Conservation (phyloP, 768 basidiomycete species). For the Boletus rubropictus region DNA sequence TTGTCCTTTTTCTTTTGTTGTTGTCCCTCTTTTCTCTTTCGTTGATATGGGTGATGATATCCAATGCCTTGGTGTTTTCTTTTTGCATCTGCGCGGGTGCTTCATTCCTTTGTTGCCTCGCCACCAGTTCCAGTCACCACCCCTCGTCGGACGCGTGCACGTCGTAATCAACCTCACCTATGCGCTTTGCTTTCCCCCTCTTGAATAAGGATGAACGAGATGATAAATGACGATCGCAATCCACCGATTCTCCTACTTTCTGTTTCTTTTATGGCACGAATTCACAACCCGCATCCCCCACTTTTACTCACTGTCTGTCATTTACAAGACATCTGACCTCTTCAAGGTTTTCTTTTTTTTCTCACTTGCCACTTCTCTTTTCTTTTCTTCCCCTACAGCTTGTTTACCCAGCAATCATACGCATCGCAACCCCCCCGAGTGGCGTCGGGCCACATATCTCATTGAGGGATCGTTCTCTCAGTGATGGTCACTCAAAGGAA, state of each 20-base stretch:
- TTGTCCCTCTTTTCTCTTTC: not conserved
- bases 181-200: not conserved
- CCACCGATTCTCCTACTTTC: not conserved
- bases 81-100: not conserved
- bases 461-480: not conserved
- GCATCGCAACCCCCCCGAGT: not conserved
- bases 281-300: not conserved
- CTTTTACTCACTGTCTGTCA: conserved; percentile 1
- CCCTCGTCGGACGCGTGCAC: not conserved
- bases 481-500: not conserved
- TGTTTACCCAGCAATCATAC: conserved; percentile 5
- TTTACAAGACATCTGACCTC: conserved; percentile 20
- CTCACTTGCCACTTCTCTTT: not conserved
- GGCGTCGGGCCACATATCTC: not conserved
- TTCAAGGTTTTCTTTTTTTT: not conserved
- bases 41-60: conserved; percentile 7
- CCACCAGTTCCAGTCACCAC: not conserved
- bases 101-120: not conserved
- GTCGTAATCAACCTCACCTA: not conserved
- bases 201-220: conserved; percentile 5
- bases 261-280: not conserved
- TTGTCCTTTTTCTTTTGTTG: not conserved
- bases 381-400: not conserved
- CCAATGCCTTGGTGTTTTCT: conserved; percentile 10
- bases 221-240: conserved; percentile 1